Base-by-base conservation (phyloP, 768 basidiomycete species). In the Leccinum broughii region DNA sequence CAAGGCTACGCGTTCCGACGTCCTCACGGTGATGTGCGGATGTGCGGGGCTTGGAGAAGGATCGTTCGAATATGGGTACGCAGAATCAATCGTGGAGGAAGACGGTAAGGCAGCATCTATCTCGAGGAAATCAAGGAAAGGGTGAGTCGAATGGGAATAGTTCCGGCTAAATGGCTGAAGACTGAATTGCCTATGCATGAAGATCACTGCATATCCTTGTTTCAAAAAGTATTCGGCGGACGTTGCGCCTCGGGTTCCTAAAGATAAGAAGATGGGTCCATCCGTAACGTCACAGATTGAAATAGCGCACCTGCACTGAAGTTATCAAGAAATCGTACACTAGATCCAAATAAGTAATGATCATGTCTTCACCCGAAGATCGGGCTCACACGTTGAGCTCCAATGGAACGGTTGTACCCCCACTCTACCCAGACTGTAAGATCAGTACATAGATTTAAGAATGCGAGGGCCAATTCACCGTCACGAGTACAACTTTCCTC, bases 141-240 rank as follows among this genome's bases (percentile, higher is more conserved):
- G 96, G 72, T 98, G 96, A 4, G 95, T 95, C 0, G 94, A 95
- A 74, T 99, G 96, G 9, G 95, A 97, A 76, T 98, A 99, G 72
- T 99, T 96, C 53, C 97, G 79, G 71, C 92, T 95, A 81, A 96
- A 99, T 0, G 97, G 97, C 68, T 97, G 94, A 48, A 98, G 84
- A 64, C 95, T 98, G 80, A 97, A 96, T 75, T 97, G 94, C 22
- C 96, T 82, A 75, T 99, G 96, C 85, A 99, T 91, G 79, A 99
- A 99, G 66, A 99, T 94, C 74, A 99, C 97, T 26, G 95, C 95
- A 78, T 98, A 98, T 58, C 89, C 91, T 7, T 91, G 87, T 67
- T 89, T 85, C 61, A 98, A 84, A 73, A 99, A 98, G 78, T 98
- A 97, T 76, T 99, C 97, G 2, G 97, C 96, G 20, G 97, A 98